A percentile compares a stretch with the other conserved stretches of the same genome.
phyloP scores from a whole-genome alignment of 2,329 filamentous ascomycete species.

The Macroventuria anomochaeta region DNA sequence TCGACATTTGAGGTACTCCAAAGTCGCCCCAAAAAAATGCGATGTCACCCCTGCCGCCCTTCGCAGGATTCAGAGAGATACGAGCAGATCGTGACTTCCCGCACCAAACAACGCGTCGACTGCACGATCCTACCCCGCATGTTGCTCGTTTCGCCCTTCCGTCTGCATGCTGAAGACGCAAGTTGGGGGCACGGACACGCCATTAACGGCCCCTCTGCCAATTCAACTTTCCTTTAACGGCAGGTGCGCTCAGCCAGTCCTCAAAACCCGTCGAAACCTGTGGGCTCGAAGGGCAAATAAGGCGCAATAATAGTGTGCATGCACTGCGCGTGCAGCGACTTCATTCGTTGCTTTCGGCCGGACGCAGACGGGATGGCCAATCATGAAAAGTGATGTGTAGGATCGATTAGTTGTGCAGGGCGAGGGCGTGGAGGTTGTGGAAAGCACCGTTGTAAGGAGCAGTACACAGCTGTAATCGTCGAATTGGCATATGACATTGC shows the following conservation, averaged over 20 bases:
- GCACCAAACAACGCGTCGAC: background rate
- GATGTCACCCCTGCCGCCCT: background rate
- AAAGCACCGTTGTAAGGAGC: background rate
- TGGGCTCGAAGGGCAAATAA: slow-evolving; percentile 12
- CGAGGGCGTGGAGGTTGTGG: slow-evolving; percentile 4
- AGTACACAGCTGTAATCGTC: background rate
- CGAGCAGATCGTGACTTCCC: background rate
- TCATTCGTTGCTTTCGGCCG: slow-evolving; percentile 4
- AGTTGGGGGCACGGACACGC: slow-evolving; percentile 10
- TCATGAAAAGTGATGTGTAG: slow-evolving; percentile 15
- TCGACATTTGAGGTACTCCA: background rate
- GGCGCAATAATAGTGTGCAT: slow-evolving; percentile 9
- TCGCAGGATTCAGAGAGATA: background rate
- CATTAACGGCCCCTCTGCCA: background rate
- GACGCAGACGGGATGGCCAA: slow-evolving; percentile 9
- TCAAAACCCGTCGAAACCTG: slow-evolving; percentile 14
- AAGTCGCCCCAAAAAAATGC: background rate
- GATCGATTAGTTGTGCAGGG: slow-evolving; percentile 18
- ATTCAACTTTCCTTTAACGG: slow-evolving; percentile 16
- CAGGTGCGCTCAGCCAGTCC: slow-evolving; percentile 8
- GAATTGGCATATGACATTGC: too few relatives aligned
- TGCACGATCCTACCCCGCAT: slow-evolving; percentile 2
- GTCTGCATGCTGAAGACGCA: slow-evolving; percentile 2
- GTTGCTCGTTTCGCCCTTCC: background rate
- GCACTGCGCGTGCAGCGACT: background rate